These are phyloP conservation scores for Hymenoscyphus albidus DNA, from an alignment of 2,329 filamentous ascomycete genomes.

Conservation along the genomic window DNA sequence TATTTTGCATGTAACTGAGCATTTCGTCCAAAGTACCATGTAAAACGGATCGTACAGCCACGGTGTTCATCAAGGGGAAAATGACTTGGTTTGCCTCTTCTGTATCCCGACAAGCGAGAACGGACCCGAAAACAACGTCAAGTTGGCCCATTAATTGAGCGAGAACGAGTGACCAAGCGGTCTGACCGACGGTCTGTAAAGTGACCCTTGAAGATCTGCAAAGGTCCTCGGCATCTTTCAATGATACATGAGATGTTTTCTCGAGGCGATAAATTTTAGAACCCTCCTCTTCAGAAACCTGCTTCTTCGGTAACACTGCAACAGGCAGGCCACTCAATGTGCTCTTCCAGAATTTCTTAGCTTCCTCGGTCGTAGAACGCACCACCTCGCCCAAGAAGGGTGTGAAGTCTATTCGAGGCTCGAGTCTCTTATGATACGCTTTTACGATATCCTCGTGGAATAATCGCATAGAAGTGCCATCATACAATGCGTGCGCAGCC, in stretches of 20 bases:
- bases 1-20: constrained; percentile 69
- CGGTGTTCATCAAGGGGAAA: constrained; percentile 92
- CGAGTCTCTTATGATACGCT: constrained; percentile 53
- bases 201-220: constrained; percentile 67
- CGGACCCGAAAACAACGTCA: constrained; percentile 77
- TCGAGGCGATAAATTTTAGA: constrained; percentile 42
- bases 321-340: constrained; percentile 53
- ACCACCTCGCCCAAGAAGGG: constrained; percentile 48
- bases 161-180: constrained; percentile 70
- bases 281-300: constrained; percentile 14
- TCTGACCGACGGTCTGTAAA: constrained; percentile 71
- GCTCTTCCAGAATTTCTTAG: constrained; percentile 65
- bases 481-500: constrained; percentile 82
- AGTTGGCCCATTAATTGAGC: constrained; percentile 59
- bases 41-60: constrained; percentile 68
- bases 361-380: constrained; percentile 40
- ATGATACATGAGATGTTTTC: constrained; percentile 40
- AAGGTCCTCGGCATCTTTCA: constrained; percentile 48
- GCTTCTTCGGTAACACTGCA: constrained; percentile 38
- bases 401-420: constrained; percentile 46
- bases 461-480: constrained; percentile 77
- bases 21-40: constrained; percentile 64
- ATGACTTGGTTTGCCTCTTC: constrained; percentile 63
- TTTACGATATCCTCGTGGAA: constrained; percentile 66
- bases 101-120: constrained; percentile 79